Evolutionary conservation across 345 rosid species (phyloP).

Genomic region (Trapa incisa): DNA sequence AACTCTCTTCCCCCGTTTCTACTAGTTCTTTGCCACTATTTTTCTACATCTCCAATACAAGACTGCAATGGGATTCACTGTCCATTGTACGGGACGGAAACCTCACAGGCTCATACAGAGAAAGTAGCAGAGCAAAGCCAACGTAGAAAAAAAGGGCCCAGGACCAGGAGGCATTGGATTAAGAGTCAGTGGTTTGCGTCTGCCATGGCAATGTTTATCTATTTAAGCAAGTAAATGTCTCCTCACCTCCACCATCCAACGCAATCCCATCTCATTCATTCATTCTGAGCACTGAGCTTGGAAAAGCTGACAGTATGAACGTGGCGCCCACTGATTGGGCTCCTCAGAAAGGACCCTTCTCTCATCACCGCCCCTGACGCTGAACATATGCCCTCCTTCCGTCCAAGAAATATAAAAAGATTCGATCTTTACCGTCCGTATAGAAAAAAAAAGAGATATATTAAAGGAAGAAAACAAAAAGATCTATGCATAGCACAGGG

Average conservation of each 20-base stretch:
- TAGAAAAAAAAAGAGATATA: not conserved
- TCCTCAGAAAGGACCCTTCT: not conserved
- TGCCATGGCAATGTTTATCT: not conserved
- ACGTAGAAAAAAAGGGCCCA: not conserved
- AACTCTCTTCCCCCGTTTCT: too few relatives aligned
- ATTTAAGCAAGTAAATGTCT: not conserved
- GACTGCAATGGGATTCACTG: not conserved
- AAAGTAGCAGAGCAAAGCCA: not conserved
- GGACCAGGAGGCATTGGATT: not conserved
- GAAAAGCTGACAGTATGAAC: not conserved
- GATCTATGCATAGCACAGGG: too few relatives aligned
- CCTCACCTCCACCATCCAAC: not conserved
- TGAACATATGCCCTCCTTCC: not conserved
- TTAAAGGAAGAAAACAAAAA: not conserved
- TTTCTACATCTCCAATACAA: not conserved
- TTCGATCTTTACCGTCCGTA: not conserved
- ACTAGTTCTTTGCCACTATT: not conserved
- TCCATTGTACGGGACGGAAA: not conserved
- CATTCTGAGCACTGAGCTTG: not conserved
- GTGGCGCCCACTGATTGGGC: not conserved
- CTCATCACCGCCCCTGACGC: constrained; percentile 1
- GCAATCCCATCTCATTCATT: not conserved
- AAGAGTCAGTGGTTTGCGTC: too few relatives aligned
- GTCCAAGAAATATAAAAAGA: not conserved
- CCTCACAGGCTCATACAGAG: not conserved